These are phyloP conservation scores for Cercospora sesami DNA, from an alignment of 2,329 filamentous ascomycete species.

Conservation along the genomic window DNA sequence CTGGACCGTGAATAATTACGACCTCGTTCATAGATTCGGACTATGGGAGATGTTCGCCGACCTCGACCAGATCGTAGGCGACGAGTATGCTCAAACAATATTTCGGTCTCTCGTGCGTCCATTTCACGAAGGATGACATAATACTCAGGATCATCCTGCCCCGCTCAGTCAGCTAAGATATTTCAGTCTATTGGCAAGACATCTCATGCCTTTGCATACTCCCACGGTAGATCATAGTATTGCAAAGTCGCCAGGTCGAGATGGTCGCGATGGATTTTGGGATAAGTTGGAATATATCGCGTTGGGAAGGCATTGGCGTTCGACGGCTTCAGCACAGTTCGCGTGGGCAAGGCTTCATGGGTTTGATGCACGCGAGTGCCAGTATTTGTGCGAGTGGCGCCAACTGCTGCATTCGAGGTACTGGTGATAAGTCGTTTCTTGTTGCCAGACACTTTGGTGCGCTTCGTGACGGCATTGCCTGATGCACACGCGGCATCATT, in stretches of 20 bases:
- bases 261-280: constrained; percentile 7
- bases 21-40: neutral
- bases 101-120: neutral
- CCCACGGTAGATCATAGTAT: constrained; percentile 4
- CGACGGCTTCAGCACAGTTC: neutral
- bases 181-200: no score
- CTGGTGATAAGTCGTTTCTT: constrained; percentile 10
- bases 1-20: neutral
- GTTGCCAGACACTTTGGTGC: constrained; percentile 1
- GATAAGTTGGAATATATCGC: neutral
- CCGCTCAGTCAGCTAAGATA: neutral
- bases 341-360: neutral
- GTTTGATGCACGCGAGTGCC: neutral
- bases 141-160: neutral
- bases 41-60: neutral
- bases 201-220: neutral
- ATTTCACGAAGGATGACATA: constrained; percentile 5
- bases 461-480: neutral
- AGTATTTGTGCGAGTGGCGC: neutral
- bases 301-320: neutral
- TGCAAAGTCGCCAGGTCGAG: neutral
- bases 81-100: constrained; percentile 9
- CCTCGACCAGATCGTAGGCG: neutral
- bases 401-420: neutral
- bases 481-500: neutral